Evolutionary conservation across 78 protist genomes (phyloP), one percentile per base, ranked within the genome.

Genomic region (Capsaspora owczarzaki): DNA sequence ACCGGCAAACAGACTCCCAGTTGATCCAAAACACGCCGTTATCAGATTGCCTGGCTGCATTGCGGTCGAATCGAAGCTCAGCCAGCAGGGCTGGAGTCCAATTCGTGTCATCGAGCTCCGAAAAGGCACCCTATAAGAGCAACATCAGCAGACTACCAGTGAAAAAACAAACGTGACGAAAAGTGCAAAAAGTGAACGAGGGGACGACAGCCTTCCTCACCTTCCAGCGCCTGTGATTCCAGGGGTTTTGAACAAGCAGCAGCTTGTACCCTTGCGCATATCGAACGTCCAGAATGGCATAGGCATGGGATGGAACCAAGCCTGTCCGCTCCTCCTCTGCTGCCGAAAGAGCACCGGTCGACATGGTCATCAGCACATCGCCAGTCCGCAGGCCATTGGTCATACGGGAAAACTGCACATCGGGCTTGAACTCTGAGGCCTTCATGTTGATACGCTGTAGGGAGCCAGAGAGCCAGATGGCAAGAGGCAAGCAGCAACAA

Each of bases 21-120:
- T 74, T 56, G 37, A 86, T 86, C 86, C 85, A 86, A 56, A 86
- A 86, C 14, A 66, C 38, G 37, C 89, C 89, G 43, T 76, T 49
- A 42, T 86, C 89, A 49, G 56, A 49, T 49, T 10, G 10, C 10
- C 56, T 16, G 10, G 56, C 16, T 16, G 10, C 56, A 49, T 49
- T 49, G 56, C 16, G 16, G 56, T 16, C n/a, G n/a, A 49, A 49
- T 49, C n/a, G n/a, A 10, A 20, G 56, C 16, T 49, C 16, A n/a
- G n/a, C n/a, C n/a, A n/a, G n/a, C 56, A 49, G 16, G n/a, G 10
- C n/a, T 49, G 56, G 56, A 20, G 56, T 49, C 56, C 56, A 49
- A 10, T 10, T 20, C n/a, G 16, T 16, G 16, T 16, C 16, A 16
- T 49, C 56, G 56, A 20, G n/a, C 56, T 10, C 56, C 56, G 56